phyloP scores from a whole-genome alignment of 148 eudicot genomes.

The Diospyros lotus region DNA sequence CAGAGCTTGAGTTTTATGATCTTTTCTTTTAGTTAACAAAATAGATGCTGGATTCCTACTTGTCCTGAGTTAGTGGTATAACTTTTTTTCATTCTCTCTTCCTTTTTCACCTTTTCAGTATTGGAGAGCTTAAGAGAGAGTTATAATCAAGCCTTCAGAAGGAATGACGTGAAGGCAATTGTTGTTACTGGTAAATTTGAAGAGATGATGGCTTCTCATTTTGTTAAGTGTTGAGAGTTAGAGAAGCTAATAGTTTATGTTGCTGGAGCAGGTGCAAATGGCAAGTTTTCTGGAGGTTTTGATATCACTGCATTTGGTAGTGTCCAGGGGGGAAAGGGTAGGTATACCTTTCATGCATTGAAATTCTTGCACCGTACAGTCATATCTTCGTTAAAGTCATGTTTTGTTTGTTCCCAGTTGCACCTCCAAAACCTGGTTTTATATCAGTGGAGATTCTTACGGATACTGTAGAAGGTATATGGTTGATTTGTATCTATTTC shows the following conservation, averaged over 20 bases:
- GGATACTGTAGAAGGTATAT: slow-evolving; percentile 75
- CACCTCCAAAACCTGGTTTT: slow-evolving; percentile 65
- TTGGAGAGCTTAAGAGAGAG: slow-evolving; percentile 65
- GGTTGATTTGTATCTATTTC: slow-evolving; percentile 4
- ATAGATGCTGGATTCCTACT: background rate
- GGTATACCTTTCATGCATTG: slow-evolving; percentile 9
- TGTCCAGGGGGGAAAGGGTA: slow-evolving; percentile 63
- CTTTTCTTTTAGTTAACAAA: background rate
- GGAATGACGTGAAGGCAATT: slow-evolving; percentile 93
- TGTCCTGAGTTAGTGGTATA: background rate
- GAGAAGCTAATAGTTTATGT: slow-evolving; percentile 11
- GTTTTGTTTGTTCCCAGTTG: slow-evolving; percentile 34
- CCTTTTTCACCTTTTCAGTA: slow-evolving; percentile 37
- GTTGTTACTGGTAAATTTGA: slow-evolving; percentile 74
- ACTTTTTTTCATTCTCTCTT: background rate
- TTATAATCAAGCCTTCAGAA: slow-evolving; percentile 61
- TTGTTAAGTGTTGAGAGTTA: slow-evolving; percentile 1
- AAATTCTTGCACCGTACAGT: background rate
- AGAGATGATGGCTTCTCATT: slow-evolving; percentile 4
- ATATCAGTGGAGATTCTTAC: slow-evolving; percentile 79
- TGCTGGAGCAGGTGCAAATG: slow-evolving; percentile 65
- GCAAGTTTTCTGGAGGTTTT: slow-evolving; percentile 94
- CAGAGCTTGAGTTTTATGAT: background rate
- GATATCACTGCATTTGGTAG: slow-evolving; percentile 78
- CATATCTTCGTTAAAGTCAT: slow-evolving; percentile 5